Evolutionary conservation across 306 rosid genomes (phyloP).

Genomic region (Glycine latifolia): DNA sequence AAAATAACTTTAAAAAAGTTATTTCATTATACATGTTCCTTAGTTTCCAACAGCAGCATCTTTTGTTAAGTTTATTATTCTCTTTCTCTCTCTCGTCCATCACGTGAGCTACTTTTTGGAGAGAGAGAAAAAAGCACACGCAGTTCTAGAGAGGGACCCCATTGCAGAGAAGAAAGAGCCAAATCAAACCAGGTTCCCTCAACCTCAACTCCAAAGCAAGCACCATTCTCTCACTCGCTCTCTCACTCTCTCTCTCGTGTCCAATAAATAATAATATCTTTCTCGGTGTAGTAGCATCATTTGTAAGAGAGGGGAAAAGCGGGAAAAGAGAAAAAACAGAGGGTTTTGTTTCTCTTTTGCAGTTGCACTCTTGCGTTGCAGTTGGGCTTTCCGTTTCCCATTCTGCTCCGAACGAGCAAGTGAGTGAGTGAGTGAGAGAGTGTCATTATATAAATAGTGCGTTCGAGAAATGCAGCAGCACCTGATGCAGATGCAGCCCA

Average conservation of each 20-base stretch:
- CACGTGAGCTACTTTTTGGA: constrained; percentile 61
- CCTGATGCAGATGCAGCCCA: constrained; percentile 99
- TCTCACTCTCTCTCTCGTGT: constrained; percentile 1
- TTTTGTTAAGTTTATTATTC: neutral
- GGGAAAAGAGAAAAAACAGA: constrained; percentile 12
- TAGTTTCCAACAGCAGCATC: neutral
- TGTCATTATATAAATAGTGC: constrained; percentile 9
- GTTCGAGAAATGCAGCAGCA: constrained; percentile 88
- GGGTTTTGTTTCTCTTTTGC: constrained; percentile 51
- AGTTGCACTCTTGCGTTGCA: constrained; percentile 35
- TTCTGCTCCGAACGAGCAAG: neutral
- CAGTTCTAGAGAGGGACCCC: constrained; percentile 38
- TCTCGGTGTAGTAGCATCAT: constrained; percentile 49
- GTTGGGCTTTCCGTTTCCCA: constrained; percentile 18
- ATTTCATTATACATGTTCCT: no score
- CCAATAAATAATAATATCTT: neutral
- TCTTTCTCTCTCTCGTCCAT: constrained; percentile 43
- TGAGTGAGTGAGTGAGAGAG: no score
- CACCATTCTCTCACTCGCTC: neutral
- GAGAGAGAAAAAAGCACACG: constrained; percentile 45
- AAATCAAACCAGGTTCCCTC: constrained; percentile 34
- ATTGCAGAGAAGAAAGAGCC: constrained; percentile 34
- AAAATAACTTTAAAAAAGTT: no score
- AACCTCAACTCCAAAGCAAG: neutral
- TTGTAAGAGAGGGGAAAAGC: constrained; percentile 32